Evolutionary conservation across 1,139 yeast genomes (phyloP).

Genomic region (Saccharomyces hybrid): DNA sequence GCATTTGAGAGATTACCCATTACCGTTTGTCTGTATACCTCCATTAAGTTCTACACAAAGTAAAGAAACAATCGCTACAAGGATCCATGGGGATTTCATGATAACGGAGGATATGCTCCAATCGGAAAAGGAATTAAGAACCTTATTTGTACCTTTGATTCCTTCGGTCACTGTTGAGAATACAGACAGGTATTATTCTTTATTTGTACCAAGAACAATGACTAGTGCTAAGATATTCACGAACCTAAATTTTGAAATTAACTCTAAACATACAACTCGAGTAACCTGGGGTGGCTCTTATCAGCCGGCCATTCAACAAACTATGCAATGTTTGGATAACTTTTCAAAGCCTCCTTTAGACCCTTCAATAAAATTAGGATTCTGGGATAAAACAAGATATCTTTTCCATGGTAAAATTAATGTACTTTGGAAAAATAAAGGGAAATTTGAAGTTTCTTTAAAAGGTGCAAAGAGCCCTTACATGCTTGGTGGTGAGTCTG

Average conservation of each 20-base stretch:
- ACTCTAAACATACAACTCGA: slow-evolving; percentile 53
- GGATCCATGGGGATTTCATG: slow-evolving; percentile 45
- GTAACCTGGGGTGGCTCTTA: slow-evolving; percentile 83
- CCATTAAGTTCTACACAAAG: slow-evolving; percentile 34
- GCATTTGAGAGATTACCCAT: slow-evolving; percentile 62
- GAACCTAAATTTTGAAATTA: slow-evolving; percentile 48
- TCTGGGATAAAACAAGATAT: slow-evolving; percentile 65
- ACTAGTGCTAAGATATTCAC: slow-evolving; percentile 69
- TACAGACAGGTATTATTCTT: slow-evolving; percentile 44
- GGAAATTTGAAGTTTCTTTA: slow-evolving; percentile 51
- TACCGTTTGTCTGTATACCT: slow-evolving; percentile 43
- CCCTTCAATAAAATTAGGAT: slow-evolving; percentile 76
- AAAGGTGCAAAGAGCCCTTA: slow-evolving; percentile 73
- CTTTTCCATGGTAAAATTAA: slow-evolving; percentile 49
- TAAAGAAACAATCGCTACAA: slow-evolving; percentile 28
- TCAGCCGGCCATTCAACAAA: slow-evolving; percentile 77
- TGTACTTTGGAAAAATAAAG: slow-evolving; percentile 44
- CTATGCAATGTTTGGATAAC: slow-evolving; percentile 71
- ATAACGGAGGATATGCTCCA: slow-evolving; percentile 46
- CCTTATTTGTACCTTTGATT: slow-evolving; percentile 56
- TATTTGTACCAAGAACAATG: slow-evolving; percentile 68
- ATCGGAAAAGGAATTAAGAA: slow-evolving; percentile 46
- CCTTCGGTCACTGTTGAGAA: slow-evolving; percentile 35
- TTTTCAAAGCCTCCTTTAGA: slow-evolving; percentile 80
- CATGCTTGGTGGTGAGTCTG: slow-evolving; percentile 52